Percentiles rank a stretch among this genome's conserved stretches.
phyloP scores from a whole-genome alignment of 2,329 filamentous ascomycete genomes.

The Trichoderma citrinoviride region DNA sequence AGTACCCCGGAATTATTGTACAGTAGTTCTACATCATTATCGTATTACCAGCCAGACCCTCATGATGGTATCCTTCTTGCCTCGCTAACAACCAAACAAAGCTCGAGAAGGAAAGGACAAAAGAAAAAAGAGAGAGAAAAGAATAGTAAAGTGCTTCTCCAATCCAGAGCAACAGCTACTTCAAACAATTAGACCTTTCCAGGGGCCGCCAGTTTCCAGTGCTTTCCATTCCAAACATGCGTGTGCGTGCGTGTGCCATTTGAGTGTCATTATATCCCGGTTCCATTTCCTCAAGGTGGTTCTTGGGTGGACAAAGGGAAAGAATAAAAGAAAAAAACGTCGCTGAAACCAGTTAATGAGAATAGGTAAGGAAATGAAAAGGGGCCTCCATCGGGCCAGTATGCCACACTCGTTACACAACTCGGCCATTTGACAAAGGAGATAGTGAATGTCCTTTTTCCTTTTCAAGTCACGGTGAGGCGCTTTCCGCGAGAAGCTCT shows the following conservation, averaged over 20 bases:
- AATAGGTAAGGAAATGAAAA: neutral
- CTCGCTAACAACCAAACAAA: neutral
- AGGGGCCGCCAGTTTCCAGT: neutral
- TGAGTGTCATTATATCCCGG: neutral
- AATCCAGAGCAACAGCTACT: constrained; percentile 9
- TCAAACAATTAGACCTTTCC: neutral
- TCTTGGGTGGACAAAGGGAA: neutral
- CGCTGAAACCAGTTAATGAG: neutral
- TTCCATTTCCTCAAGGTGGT: neutral
- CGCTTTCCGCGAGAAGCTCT: constrained; percentile 7
- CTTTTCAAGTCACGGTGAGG: constrained; percentile 11
- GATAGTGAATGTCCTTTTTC: neutral
- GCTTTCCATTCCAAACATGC: neutral
- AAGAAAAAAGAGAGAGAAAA: too few species aligned
- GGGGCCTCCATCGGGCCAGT: neutral
- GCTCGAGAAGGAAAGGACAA: too few species aligned
- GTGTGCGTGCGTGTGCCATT: neutral
- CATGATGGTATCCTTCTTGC: neutral
- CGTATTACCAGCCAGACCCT: neutral
- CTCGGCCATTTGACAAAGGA: neutral
- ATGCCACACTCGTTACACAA: neutral
- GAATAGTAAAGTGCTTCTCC: neutral
- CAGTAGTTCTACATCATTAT: constrained; percentile 4
- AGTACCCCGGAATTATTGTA: neutral
- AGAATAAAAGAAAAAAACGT: neutral